These are phyloP conservation scores for Cutaneotrichosporon dermatis DNA, from an alignment of 1,284 basidiomycete genomes.

Conservation along the genomic window DNA sequence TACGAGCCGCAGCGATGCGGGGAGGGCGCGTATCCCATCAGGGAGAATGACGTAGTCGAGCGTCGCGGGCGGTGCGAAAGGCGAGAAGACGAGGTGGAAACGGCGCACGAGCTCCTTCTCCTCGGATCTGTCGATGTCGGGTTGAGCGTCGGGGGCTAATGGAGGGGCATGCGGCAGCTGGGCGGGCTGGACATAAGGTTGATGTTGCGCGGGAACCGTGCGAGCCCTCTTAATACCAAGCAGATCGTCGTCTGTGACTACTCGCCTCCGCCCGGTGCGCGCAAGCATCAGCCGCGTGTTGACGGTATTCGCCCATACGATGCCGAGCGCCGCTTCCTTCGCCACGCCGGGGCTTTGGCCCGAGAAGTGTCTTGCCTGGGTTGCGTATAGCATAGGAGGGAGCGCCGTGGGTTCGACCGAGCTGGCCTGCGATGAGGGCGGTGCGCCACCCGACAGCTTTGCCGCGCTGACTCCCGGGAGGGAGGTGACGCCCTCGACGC, in stretches of 20 bases:
- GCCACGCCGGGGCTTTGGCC: constrained; percentile 56
- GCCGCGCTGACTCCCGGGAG: not conserved
- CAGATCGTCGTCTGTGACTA: constrained; percentile 50
- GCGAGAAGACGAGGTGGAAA: constrained; percentile 68
- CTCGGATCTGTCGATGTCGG: constrained; percentile 10
- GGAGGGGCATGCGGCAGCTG: too few species aligned
- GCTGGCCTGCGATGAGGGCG: too few species aligned
- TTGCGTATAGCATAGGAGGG: constrained; percentile 57
- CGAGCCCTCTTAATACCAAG: not conserved
- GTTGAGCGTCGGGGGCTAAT: too few species aligned
- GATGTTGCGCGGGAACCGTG: too few species aligned
- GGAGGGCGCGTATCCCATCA: constrained; percentile 54
- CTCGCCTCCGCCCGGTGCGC: constrained; percentile 64
- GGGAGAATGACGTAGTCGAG: constrained; percentile 68
- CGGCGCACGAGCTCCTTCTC: constrained; percentile 44
- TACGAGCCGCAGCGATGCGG: constrained; percentile 20
- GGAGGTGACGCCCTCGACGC: not conserved
- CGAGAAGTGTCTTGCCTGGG: constrained; percentile 70
- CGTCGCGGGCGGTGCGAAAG: constrained; percentile 56
- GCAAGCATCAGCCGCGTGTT: constrained; percentile 76
- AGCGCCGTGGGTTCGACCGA: not conserved
- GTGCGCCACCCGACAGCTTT: too few species aligned
- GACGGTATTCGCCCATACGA: constrained; percentile 86
- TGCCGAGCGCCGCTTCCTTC: constrained; percentile 77
- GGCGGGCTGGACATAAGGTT: too few species aligned